Conservation (phyloP, 768 basidiomycete species). For the Pulveroboletus ravenelii region DNA sequence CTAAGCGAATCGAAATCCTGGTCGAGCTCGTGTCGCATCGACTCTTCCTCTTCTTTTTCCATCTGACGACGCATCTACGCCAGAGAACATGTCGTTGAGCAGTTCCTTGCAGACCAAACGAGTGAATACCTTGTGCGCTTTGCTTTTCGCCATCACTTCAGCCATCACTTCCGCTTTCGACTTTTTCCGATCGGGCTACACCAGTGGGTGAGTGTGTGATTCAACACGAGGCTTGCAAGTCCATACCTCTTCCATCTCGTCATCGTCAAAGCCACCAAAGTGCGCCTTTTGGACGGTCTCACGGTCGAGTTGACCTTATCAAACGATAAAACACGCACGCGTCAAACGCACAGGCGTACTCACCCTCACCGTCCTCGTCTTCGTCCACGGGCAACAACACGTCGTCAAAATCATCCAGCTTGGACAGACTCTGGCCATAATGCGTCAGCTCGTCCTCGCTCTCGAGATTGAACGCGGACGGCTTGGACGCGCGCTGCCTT, state of each 20-base stretch:
- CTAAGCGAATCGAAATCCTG: conserved; percentile 80
- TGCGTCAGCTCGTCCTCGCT: conserved; percentile 90
- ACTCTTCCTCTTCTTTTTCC: conserved; percentile 80
- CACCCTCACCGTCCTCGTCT: conserved; percentile 50
- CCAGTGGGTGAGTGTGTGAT: not conserved
- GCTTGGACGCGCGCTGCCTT: conserved; percentile 73
- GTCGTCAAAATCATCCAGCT: conserved; percentile 79
- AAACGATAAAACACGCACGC: not conserved
- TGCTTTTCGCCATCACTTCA: conserved; percentile 96
- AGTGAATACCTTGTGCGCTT: conserved; percentile 76
- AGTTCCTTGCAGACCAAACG: not conserved
- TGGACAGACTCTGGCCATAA: conserved; percentile 84
- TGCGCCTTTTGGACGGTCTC: conserved; percentile 65
- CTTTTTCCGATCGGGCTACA: conserved; percentile 78
- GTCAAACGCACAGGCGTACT: conserved; percentile 2
- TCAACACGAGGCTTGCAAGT: not conserved
- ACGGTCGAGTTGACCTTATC: conserved; percentile 60
- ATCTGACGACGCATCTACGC: conserved; percentile 81
- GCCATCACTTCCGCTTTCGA: conserved; percentile 96
- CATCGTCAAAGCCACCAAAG: conserved; percentile 85
- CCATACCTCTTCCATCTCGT: conserved; percentile 51
- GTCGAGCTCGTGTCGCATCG: conserved; percentile 83
- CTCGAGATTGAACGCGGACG: conserved; percentile 81
- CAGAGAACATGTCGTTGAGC: not conserved
- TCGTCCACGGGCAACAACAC: conserved; percentile 51